These are phyloP conservation scores for Gaeumannomyces sp. DNA, from an alignment of 2,329 filamentous ascomycete genomes.

Conservation along the genomic window DNA sequence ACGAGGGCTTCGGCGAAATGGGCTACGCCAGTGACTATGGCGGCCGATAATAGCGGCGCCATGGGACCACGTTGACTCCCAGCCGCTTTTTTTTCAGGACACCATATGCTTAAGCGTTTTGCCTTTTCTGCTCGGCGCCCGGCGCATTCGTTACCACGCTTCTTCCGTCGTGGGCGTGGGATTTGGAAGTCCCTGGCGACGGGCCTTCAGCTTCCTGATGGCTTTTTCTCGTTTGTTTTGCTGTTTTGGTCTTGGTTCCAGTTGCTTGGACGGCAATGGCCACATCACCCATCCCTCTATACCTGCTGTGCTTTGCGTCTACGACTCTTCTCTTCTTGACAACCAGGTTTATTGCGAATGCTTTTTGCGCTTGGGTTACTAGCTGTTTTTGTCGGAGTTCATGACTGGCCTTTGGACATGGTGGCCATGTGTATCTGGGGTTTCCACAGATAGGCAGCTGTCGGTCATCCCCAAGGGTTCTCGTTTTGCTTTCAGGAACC, in stretches of 20 bases:
- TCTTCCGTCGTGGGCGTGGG: neutral
- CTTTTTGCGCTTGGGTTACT: neutral
- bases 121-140: neutral
- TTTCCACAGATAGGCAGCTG: neutral
- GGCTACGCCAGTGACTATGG: constrained; percentile 49
- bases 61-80: neutral
- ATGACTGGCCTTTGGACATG: neutral
- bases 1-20: constrained; percentile 48
- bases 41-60: constrained; percentile 26
- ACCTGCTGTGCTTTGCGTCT: neutral
- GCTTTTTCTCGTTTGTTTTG: constrained; percentile 3
- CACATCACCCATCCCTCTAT: neutral
- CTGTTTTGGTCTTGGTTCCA: neutral
- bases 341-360: neutral
- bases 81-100: neutral
- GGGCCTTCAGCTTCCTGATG: neutral
- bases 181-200: neutral
- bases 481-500: neutral
- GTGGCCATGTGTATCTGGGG: neutral
- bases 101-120: constrained; percentile 8
- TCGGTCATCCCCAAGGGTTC: neutral
- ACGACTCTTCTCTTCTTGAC: neutral
- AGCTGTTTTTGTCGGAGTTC: neutral
- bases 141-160: neutral
- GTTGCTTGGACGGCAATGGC: neutral